phyloP scores from a whole-genome alignment of 331 rosid genomes.

The Pyracantha coccinea region DNA sequence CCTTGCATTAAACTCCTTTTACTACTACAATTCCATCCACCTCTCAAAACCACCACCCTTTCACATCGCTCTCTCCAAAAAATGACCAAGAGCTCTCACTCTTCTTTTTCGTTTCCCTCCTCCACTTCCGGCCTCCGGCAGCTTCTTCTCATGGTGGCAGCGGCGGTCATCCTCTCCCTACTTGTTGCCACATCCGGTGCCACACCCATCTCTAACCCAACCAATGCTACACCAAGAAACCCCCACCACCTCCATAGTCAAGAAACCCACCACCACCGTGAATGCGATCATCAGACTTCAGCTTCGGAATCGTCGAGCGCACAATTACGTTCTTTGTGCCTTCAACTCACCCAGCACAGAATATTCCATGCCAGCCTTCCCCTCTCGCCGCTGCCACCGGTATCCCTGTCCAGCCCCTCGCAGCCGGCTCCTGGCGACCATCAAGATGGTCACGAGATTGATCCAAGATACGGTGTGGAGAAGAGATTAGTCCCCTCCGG shows the following conservation, averaged over 20 bases:
- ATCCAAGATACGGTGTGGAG: constrained; percentile 70
- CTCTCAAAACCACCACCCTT: background rate
- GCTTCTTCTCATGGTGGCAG: background rate
- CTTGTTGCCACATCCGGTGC: background rate
- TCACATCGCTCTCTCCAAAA: background rate
- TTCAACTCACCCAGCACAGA: constrained; percentile 34
- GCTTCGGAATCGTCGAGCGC: background rate
- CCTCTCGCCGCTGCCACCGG: background rate
- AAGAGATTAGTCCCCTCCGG: constrained; percentile 91
- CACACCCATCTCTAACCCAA: background rate
- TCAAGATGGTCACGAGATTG: constrained; percentile 26
- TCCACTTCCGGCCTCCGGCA: background rate
- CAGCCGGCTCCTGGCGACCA: background rate
- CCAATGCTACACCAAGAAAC: constrained; percentile 16
- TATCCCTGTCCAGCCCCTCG: constrained; percentile 2
- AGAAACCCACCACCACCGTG: background rate
- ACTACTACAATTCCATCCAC: background rate
- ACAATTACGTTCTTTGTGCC: constrained; percentile 59
- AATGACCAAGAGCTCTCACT: constrained; percentile 40
- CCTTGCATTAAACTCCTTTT: constrained; percentile 23
- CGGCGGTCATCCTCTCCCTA: background rate
- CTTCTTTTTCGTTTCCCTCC: background rate
- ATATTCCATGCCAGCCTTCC: constrained; percentile 1
- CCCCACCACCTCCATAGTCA: background rate
- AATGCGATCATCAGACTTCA: background rate